These are phyloP conservation scores for Prunus padus DNA, from an alignment of 306 rosid genomes.

Conservation along the genomic window DNA sequence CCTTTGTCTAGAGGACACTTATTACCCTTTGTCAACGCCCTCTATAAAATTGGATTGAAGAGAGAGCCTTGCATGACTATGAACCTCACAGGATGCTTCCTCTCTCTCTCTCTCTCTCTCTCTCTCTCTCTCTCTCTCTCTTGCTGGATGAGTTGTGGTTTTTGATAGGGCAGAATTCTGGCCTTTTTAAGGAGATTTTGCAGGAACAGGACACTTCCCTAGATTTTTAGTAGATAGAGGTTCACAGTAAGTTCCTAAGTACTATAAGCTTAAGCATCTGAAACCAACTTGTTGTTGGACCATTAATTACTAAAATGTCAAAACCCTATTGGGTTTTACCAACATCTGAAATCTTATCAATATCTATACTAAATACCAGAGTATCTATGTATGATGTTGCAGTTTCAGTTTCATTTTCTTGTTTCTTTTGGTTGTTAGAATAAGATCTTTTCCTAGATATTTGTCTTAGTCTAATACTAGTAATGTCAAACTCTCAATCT, in stretches of 20 bases:
- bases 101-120: conserved; percentile 12
- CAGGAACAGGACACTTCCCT: conserved; percentile 40
- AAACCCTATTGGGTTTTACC: conserved; percentile 31
- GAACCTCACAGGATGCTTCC: conserved; percentile 74
- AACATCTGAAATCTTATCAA: conserved; percentile 55
- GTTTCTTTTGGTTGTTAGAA: conserved; percentile 26
- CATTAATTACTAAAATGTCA: conserved; percentile 50
- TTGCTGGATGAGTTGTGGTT: conserved; percentile 18
- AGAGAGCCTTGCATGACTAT: conserved; percentile 41
- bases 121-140: conserved; percentile 38
- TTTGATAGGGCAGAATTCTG: conserved; percentile 44
- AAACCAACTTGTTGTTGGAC: conserved; percentile 40
- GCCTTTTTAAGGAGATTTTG: conserved; percentile 64
- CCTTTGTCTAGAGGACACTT: conserved; percentile 46
- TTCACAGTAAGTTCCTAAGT: conserved; percentile 43
- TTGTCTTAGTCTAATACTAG: conserved; percentile 28
- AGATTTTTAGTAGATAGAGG: conserved; percentile 49
- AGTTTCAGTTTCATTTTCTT: conserved; percentile 25
- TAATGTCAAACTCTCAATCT: conserved; percentile 34
- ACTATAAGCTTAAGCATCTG: conserved; percentile 34
- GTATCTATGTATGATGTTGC: conserved; percentile 37
- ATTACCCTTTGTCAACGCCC: conserved; percentile 64
- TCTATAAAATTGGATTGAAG: conserved; percentile 26
- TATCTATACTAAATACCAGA: conserved; percentile 60
- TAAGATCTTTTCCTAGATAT: conserved; percentile 62